Evolutionary conservation across 129 eudicot genomes (phyloP).

Genomic region (Pseudognaphalium luteoalbum): DNA sequence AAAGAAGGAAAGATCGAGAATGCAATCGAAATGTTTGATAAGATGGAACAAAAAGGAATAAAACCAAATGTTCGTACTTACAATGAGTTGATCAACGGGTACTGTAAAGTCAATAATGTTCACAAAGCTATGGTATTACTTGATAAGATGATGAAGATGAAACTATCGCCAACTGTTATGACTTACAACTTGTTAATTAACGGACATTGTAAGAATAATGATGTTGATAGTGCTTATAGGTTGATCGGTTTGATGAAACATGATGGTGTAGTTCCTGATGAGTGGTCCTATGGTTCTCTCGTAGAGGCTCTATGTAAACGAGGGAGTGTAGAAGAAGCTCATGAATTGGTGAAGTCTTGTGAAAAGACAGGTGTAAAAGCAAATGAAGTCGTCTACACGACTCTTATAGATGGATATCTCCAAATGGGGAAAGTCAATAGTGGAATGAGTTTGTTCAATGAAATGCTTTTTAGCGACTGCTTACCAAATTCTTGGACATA

Average conservation of each 20-base stretch:
- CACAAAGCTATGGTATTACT: constrained; percentile 76
- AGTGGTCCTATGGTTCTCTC: constrained; percentile 57
- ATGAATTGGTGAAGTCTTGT: constrained; percentile 41
- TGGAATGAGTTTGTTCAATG: constrained; percentile 51
- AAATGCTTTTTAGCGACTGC: constrained; percentile 54
- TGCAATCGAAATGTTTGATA: constrained; percentile 52
- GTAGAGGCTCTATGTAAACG: constrained; percentile 55
- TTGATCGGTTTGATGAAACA: constrained; percentile 59
- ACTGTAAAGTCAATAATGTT: constrained; percentile 54
- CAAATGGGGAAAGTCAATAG: constrained; percentile 42
- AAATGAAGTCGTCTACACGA: constrained; percentile 56
- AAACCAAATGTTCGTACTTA: constrained; percentile 72
- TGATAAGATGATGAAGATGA: constrained; percentile 57
- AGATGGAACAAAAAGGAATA: constrained; percentile 56
- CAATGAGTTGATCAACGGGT: constrained; percentile 76
- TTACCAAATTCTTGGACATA: constrained; percentile 63
- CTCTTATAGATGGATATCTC: constrained; percentile 74
- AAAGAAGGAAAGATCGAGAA: constrained; percentile 58
- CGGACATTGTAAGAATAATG: constrained; percentile 68
- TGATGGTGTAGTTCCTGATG: constrained; percentile 59
- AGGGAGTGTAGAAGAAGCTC: constrained; percentile 68
- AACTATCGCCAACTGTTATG: constrained; percentile 52
- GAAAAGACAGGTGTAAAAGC: constrained; percentile 54
- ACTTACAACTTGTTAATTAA: constrained; percentile 66
- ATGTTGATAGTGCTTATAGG: constrained; percentile 63